Evolutionary conservation across 2,329 filamentous ascomycete genomes (phyloP), one percentile per base, ranked within the genome.

Genomic region (Fusarium subtropicale): DNA sequence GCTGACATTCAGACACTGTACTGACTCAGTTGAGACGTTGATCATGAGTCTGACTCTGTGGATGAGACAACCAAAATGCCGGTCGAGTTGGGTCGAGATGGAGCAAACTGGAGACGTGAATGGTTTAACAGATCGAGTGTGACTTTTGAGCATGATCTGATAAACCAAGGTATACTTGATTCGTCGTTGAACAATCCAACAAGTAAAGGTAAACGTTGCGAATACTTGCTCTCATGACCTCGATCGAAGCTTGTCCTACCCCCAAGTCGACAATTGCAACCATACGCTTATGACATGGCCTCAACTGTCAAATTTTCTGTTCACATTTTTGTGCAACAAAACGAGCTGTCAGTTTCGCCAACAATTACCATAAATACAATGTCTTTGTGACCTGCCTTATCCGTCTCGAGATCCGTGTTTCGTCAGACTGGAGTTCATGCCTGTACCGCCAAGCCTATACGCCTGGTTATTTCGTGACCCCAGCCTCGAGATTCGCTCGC

Each of bases 271-370:
- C 33, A 52, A 51, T 48, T 30, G 53, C 58, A 63, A 61, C 41
- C 51, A 42, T 60, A 39, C 47, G 46, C 41, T 58, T 56, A 56
- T 50, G 18, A 22, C 38, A 24, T 30, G 13, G 48, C 33, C 48
- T 22, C 28, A 30, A 41, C 13, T 52, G 34, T 51, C 42, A 41
- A 13, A 31, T 47, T 18, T 31, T 20, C 22, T 45, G 34, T 33
- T 59, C 30, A 31, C 20, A 41, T 39, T 52, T 24, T 20, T 36
- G 46, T 46, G 18, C 62, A 52, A 50, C 33, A 47, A 46, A 63
- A 31, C 58, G 56, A 69, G 47, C 48, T 62, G 66, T 67, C 62
- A 67, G 30, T 38, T 59, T 48, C 58, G 50, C 47, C 46, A 57
- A 62, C 24, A 45, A 55, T 22, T 66, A 34, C 62, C 55, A 53